Base-by-base conservation (phyloP, 352 stramenopile species). In the Phytophthora citrophthora region DNA sequence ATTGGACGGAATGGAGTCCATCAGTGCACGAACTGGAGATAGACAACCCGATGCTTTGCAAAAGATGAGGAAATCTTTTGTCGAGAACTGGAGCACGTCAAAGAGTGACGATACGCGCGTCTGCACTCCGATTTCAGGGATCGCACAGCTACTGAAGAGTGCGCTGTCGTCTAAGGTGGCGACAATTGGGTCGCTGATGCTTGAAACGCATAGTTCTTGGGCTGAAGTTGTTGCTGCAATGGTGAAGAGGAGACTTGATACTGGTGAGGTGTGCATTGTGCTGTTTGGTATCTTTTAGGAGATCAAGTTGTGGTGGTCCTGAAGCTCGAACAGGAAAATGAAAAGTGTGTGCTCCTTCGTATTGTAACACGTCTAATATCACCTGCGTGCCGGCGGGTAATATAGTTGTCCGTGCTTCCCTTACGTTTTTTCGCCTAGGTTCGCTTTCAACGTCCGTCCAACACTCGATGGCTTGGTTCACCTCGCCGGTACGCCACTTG, bases 111-210 rank as follows among this genome's bases (percentile, higher is more conserved):
- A 72, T 24, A 88, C 53, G 31, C 68, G 71, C 41, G 75, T 84
- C 0, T 68, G 74, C 45, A 71, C 63, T 31, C 74, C 68, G n/a
- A 68, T 48, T 54, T 74, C 65, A 3, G 38, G 13, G 0, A 48
- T 48, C 12, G 65, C 74, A 31, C 79, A 88, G 29, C 56, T 74
- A 66, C 72, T 74, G 51, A 79, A 82, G 51, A 79, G 70, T n/a
- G 65, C 71, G 15, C 51, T 41, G 51, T 86, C 74, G 56, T 74
- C 66, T 24, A 83, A 24, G 16, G 67, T 63, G 2, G 74, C 61
- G 12, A 80, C 54, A 31, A 74, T 74, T 12, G 47, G 38, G 3
- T 70, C 58, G 40, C 54, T 76, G 15, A 84, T 51, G 24, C 52
- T 10, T 66, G 2, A 61, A 55, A 9, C 67, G 56, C 79, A 84